These are phyloP conservation scores for Fusarium coffeatum DNA, from an alignment of 2,329 filamentous ascomycete genomes.

Conservation along the genomic window DNA sequence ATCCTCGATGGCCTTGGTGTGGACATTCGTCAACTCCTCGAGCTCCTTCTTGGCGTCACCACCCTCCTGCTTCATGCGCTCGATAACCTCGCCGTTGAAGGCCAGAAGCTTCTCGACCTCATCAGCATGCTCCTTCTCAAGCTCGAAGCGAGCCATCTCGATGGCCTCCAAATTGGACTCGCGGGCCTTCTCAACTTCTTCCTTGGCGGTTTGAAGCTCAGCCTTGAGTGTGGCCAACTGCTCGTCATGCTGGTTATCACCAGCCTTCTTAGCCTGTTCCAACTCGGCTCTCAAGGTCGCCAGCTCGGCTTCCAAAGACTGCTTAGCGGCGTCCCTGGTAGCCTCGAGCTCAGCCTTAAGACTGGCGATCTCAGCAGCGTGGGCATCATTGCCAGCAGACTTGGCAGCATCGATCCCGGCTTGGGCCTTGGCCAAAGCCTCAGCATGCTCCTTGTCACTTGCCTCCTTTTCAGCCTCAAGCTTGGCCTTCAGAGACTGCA, in stretches of 20 bases:
- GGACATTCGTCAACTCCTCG: slow-evolving; percentile 54
- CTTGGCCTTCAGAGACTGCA: slow-evolving; percentile 56
- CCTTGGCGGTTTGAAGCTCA: slow-evolving; percentile 40
- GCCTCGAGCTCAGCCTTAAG: slow-evolving; percentile 49
- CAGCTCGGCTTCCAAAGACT: slow-evolving; percentile 53
- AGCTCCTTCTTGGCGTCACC: slow-evolving; percentile 56
- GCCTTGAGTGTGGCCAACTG: slow-evolving; percentile 52
- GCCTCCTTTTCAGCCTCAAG: slow-evolving; percentile 59
- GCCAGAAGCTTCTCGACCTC: slow-evolving; percentile 61
- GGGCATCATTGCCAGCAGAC: slow-evolving; percentile 47
- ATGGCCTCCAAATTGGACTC: slow-evolving; percentile 58
- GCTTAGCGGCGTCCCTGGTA: slow-evolving; percentile 48
- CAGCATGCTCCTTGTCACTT: slow-evolving; percentile 49
- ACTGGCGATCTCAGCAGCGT: slow-evolving; percentile 47
- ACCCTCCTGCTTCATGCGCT: slow-evolving; percentile 55
- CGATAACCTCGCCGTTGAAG: slow-evolving; percentile 57
- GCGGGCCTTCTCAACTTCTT: slow-evolving; percentile 60
- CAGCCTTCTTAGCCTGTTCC: slow-evolving; percentile 57
- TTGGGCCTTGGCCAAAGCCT: slow-evolving; percentile 48
- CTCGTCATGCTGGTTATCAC: slow-evolving; percentile 50
- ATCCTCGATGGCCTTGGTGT: slow-evolving; percentile 55
- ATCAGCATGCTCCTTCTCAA: slow-evolving; percentile 58
- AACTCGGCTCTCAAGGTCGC: slow-evolving; percentile 56
- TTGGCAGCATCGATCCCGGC: slow-evolving; percentile 49
- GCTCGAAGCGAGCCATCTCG: slow-evolving; percentile 58